Evolutionary conservation across 768 basidiomycete species (phyloP), one percentile per base, ranked within the genome.

Genomic region (Trametes coccinea): DNA sequence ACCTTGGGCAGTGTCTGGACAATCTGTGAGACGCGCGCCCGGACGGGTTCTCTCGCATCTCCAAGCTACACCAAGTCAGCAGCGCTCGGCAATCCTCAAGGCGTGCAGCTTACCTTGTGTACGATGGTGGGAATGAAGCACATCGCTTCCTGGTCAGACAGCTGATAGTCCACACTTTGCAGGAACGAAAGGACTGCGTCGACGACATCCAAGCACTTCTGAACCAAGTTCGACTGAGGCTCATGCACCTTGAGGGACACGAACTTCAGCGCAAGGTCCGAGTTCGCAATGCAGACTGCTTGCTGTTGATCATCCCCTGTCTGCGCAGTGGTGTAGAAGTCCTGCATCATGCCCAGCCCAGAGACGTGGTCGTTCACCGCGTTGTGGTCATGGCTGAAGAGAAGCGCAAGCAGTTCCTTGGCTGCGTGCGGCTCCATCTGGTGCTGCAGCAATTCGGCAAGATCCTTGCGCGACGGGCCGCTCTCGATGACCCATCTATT

Each of bases 341-440:
- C 92, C 55, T 86, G 82, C 22, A 98, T 79, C 51, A 77, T 80
- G 5, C 82, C 78, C 54, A 98, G 74, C 5, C 91, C 96, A n/a
- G 79, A 78, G 55, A 96, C 82, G 69, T 91, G 88, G 72, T 98
- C 97, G 67, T 93, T 95, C 65, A 98, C 89, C 5, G 95, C 93
- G 66, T 90, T 92, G 73, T 98, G 97, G 68, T 97, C 97, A 62
- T 90, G 92, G 70, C 96, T 98, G 78, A 98, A 99, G 31, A 99
- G 79, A 31, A 84, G 84, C 4, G 83, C 74, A 11, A 90, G 73
- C 2, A 98, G 75, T 2, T 95, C 90, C 62, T 88, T 86, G 3
- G 90, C 89, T 5, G 84, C 80, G 68, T 90, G 83, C 8, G 87
- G 82, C 66, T 95, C 94, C 94, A 98, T 98, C 74, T 99, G 97